Base-by-base conservation (phyloP, 768 basidiomycete genomes). In the Mycena metata region DNA sequence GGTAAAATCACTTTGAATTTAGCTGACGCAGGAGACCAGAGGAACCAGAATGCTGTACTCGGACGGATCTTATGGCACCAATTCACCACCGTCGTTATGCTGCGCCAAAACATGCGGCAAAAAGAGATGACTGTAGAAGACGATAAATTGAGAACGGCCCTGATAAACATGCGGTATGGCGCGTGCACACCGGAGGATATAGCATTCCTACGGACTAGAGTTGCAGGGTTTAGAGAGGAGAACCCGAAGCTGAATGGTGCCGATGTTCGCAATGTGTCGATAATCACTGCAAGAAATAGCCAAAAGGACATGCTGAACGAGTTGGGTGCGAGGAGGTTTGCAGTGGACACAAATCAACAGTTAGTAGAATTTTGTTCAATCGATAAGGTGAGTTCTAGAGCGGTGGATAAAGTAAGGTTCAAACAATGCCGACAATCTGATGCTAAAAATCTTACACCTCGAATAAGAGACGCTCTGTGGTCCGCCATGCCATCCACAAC, bases 111-210 rank as follows among this genome's bases (percentile, higher is more conserved):
- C 64, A 81, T 81, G 81, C n/a, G 79, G 23, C 80, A 83, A 61
- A 61, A 49, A 35, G 69, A 75, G 54, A 71, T 61, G 4, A 0
- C 55, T 23, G 65, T 71, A 1, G 79, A 5, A n/a, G 60, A 83
- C 72, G 45, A 16, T 0, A 67, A 72, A 23, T 75, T 82, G 2
- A 21, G 79, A 35, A 73, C 56, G 1, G 77, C 78, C 0, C 55
- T 84, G 0, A 75, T 75, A 24, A 82, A 83, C 69, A 79, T 83
- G 82, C 47, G 79, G 26, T 84, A 82, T 62, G 77, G 76, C n/a
- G 69, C 78, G 0, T 85, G 83, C 69, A 83, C 80, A 0, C 9
- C n/a, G 1, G 78, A 72, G 23, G 83, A 86, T 66, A 65, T 85
- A 12, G 36, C 21, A 1, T 82, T 84, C 65, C 64, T 85, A 3